Conservation (phyloP, 2,329 filamentous ascomycete genomes). For the Ophiostoma sp. region DNA sequence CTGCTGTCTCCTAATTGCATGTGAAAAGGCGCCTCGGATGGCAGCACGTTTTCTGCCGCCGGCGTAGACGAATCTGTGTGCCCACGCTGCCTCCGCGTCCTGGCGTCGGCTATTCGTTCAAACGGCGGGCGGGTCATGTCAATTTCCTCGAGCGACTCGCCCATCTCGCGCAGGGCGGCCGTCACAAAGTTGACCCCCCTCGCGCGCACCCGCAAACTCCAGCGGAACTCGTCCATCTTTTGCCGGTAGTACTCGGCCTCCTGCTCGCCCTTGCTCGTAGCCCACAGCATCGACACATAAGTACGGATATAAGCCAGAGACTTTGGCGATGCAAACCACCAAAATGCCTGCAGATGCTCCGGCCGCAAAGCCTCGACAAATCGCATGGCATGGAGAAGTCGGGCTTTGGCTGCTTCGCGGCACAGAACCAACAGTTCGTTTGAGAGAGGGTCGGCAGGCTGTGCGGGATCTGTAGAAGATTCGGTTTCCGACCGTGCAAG, state of each 20-base stretch:
- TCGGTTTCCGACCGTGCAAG: slow-evolving; percentile 31
- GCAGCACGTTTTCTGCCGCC: neutral
- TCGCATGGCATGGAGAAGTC: neutral
- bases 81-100: neutral
- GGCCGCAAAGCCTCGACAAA: neutral
- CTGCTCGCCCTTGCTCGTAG: slow-evolving; percentile 36
- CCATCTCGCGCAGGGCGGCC: neutral
- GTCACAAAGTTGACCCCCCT: neutral
- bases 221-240: slow-evolving; percentile 39
- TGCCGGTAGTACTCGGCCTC: slow-evolving; percentile 40
- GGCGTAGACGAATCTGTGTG: neutral
- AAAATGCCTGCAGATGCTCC: neutral
- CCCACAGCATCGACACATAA: slow-evolving; percentile 41
- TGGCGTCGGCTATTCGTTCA: neutral
- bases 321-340: neutral
- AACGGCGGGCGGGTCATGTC: neutral
- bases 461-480: neutral
- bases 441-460: no score
- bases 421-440: neutral
- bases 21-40: neutral
- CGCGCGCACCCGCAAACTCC: slow-evolving; percentile 30
- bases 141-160: neutral
- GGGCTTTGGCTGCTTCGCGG: neutral
- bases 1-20: neutral
- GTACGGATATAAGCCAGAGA: slow-evolving; percentile 35